Base-by-base conservation (phyloP, 352 stramenopile genomes). In the Globisporangium acanthophoron region DNA sequence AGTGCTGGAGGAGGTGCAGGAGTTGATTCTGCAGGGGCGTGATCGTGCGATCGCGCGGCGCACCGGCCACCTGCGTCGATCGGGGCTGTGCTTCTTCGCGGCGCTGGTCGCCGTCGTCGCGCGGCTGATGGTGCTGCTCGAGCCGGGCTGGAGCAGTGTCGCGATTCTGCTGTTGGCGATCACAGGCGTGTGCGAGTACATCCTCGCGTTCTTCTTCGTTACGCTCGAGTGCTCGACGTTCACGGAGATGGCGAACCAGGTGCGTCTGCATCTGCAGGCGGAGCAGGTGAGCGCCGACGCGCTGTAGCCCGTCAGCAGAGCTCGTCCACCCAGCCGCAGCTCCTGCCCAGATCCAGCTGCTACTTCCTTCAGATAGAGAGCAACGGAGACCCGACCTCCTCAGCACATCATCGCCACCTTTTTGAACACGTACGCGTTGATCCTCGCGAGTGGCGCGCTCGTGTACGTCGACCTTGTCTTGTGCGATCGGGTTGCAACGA, bases 161-260 rank as follows among this genome's bases (percentile, higher is more conserved):
- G 69, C n/a, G 55, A 59, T 82, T 12, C 51, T 84, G 58, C 39
- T 78, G 5, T 48, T 82, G 18, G 49, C 62, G 5, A 51, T 87
- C 48, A 67, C 69, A 21, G 70, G 66, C 13, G 40, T 82, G 46
- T 58, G 76, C 44, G 78, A 90, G 62, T 92, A 92, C 69, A 58
- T 88, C 27, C 60, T 92, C 41, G 70, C 80, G 39, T 90, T 92
- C 69, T 92, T 83, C 66, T 81, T 90, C 53, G 65, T 90, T 44
- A 90, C 83, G 43, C 78, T 90, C 47, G 83, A 92, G 69, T 88
- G 78, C 64, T 90, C 83, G 52, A 80, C 76, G 41, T 92, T 92
- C 66, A 90, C 77, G 16, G 80, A 92, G 64, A 61, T 92, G 12
- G 64, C 65, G 33, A 90, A 84, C 66, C 66, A 92, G 60, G 75